Evolutionary conservation across 2,329 filamentous ascomycete species (phyloP), one percentile per base, ranked within the genome.

Genomic region (Nothopassalora personata): DNA sequence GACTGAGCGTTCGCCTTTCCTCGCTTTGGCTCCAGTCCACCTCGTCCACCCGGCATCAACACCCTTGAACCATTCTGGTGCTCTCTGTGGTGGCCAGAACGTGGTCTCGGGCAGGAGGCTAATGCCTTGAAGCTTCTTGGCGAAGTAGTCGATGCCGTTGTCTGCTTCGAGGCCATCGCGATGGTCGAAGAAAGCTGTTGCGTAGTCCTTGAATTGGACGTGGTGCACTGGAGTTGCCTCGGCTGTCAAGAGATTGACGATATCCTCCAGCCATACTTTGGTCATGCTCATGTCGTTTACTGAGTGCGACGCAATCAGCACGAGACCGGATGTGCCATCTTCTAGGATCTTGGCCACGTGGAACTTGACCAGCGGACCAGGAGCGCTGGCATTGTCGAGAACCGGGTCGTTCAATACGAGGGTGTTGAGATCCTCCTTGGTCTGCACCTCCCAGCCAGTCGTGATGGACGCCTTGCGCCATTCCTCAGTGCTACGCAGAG

Each of bases 271-370:
- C 69, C 69, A 71, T 4, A 71, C 62, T 59, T 71, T 71, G 46
- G 69, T 71, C 68, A 71, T 71, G 61, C 65, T 69, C 67, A 70
- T 70, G 54, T 71, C 69, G 45, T 68, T 69, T 45, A 70, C 66
- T 8, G 69, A 63, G 56, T 71, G 69, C 1, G 69, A 71, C 18
- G 63, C 68, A 18, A 71, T 60, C 54, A 71, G 58, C 11, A 71
- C 65, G 1, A 71, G 57, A 31, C 69, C 69, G 18, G 68, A 69
- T 13, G 64, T 66, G 34, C 65, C 67, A 57, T 69, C 66, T 18
- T 61, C 63, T 4, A 62, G 60, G 9, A 71, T 61, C 11, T 60
- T 64, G n/a, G 67, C 68, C 49, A 71, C 48, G 54, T 70, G 68
- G 23, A 71, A 68, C 36, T 64, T 58, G 47, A 69, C 64, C 4